Base-by-base conservation (phyloP, 2,329 filamentous ascomycete species). In the Raffaelea deltoideospora region DNA sequence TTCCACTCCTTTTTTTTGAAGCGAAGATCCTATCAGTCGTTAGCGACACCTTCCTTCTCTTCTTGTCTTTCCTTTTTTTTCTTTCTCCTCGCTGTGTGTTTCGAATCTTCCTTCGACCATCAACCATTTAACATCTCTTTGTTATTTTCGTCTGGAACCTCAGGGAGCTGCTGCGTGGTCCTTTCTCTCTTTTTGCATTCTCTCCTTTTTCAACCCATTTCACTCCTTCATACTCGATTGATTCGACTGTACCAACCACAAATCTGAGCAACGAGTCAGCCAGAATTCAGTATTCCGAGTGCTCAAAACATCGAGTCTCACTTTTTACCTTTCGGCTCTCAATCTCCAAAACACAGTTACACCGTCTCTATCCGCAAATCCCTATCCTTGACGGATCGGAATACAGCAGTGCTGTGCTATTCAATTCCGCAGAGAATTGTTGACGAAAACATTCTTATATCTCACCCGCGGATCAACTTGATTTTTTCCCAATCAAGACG, bases 401-500 rank as follows among this genome's bases (percentile, higher is more conserved):
- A 38, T 39, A 43, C 46, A 48, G 47, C 45, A 43, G 46, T 43
- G 47, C 46, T 48, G 44, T 42, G 29, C 34, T 37, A 42, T 23
- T 33, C 42, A n/a, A n/a, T n/a, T n/a, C n/a, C n/a, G n/a, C n/a
- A n/a, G n/a, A n/a, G n/a, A n/a, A n/a, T n/a, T n/a, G n/a, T n/a
- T n/a, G n/a, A n/a, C n/a, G n/a, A n/a, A n/a, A n/a, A n/a, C n/a
- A n/a, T n/a, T n/a, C n/a, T n/a, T n/a, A n/a, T n/a, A n/a, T n/a
- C n/a, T n/a, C n/a, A n/a, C n/a, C n/a, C n/a, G n/a, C n/a, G n/a
- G n/a, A n/a, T n/a, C n/a, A n/a, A n/a, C n/a, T n/a, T n/a, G n/a
- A n/a, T n/a, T n/a, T n/a, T n/a, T n/a, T n/a, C n/a, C n/a, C n/a
- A n/a, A n/a, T n/a, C n/a, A n/a, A n/a, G n/a, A n/a, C n/a, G n/a